Conservation (phyloP, 2,329 filamentous ascomycete genomes). For the Arthrinium phaeospermum region DNA sequence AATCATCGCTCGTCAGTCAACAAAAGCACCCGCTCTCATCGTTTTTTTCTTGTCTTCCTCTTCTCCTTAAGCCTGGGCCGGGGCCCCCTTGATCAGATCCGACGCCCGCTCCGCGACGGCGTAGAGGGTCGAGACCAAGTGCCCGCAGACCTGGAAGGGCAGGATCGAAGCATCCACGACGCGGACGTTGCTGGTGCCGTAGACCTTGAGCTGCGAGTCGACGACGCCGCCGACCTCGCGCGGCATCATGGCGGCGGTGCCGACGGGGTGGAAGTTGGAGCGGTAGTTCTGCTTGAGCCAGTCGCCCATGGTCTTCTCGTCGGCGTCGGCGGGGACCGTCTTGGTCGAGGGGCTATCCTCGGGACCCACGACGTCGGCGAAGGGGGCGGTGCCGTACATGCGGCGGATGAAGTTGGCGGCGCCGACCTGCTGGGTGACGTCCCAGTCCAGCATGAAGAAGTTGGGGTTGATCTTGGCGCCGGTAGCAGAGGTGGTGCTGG, state of each 20-base stretch:
- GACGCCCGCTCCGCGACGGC: conserved; percentile 53
- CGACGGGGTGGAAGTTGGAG: conserved; percentile 46
- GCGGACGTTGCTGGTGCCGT: conserved; percentile 52
- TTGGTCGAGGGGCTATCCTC: conserved; percentile 28
- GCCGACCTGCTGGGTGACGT: conserved; percentile 41
- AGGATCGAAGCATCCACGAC: conserved; percentile 53
- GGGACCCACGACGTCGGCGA: conserved; percentile 20
- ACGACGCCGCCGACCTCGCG: conserved; percentile 53
- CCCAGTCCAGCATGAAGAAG: conserved; percentile 47
- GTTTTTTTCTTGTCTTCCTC: too few relatives aligned
- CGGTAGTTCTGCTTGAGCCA: conserved; percentile 22
- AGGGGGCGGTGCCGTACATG: conserved; percentile 27
- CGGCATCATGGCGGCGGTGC: conserved; percentile 54
- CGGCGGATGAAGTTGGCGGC: conserved; percentile 36
- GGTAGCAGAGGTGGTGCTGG: conserved; percentile 3
- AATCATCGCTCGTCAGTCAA: background rate
- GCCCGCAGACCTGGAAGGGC: conserved; percentile 52
- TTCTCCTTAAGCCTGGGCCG: background rate
- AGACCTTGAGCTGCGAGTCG: conserved; percentile 48
- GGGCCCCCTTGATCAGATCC: conserved; percentile 30
- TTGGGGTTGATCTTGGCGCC: conserved; percentile 43
- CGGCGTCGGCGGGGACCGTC: conserved; percentile 21
- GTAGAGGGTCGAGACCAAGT: conserved; percentile 55
- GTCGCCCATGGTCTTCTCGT: conserved; percentile 15
- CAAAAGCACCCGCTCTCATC: too few relatives aligned